These are phyloP conservation scores for Kappamyces sp. DNA, from an alignment of 192 early-diverging fungal species.

Conservation along the genomic window DNA sequence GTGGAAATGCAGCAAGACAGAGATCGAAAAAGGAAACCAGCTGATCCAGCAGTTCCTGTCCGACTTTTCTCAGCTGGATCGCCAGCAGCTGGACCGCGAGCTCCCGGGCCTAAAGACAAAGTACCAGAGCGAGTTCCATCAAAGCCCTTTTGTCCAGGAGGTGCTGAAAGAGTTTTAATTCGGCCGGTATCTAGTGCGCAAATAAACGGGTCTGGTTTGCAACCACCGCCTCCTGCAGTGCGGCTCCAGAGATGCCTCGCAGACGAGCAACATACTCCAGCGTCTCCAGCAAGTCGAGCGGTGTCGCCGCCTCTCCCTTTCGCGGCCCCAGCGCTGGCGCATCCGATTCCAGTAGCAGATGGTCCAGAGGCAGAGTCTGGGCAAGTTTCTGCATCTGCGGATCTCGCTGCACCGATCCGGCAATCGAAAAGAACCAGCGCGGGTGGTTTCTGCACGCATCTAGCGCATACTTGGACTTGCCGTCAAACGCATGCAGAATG, in stretches of 20 bases:
- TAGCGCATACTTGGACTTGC: conserved; percentile 29
- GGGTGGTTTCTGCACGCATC: conserved; percentile 24
- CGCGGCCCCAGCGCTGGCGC: conserved; percentile 39
- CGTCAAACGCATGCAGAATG: conserved; percentile 49
- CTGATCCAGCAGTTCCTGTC: too few relatives aligned
- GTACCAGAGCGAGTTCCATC: too few relatives aligned
- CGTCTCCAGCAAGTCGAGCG: conserved; percentile 19
- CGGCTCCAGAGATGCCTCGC: background rate
- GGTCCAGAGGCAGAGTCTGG: conserved; percentile 24
- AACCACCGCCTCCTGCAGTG: background rate
- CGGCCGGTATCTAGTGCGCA: too few relatives aligned
- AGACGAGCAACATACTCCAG: conserved; percentile 1
- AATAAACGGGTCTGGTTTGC: conserved; percentile 6
- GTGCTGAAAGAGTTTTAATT: too few relatives aligned
- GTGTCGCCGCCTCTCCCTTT: conserved; percentile 25
- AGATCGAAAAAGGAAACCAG: background rate
- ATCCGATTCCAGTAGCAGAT: conserved; percentile 44
- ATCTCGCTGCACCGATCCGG: conserved; percentile 25
- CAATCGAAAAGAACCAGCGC: conserved; percentile 26
- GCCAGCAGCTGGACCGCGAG: too few relatives aligned
- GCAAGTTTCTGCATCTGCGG: conserved; percentile 27
- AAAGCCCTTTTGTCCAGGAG: too few relatives aligned
- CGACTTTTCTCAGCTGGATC: too few relatives aligned
- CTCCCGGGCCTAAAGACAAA: too few relatives aligned
- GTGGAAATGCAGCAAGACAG: background rate